phyloP scores from a whole-genome alignment of 306 rosid genomes.

The Quercus glauca region DNA sequence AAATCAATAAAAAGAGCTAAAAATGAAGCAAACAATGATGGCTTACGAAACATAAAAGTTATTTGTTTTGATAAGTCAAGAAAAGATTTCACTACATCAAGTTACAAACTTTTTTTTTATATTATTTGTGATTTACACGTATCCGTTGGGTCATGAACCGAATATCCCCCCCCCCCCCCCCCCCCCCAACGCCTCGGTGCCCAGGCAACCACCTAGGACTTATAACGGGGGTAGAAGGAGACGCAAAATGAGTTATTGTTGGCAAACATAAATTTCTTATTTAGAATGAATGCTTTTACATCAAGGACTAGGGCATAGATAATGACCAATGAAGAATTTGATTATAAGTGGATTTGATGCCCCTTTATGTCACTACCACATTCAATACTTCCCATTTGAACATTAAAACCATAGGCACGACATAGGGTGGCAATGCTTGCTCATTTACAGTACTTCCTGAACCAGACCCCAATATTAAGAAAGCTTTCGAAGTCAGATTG shows the following conservation, averaged over 20 bases:
- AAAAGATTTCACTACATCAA: too few relatives aligned
- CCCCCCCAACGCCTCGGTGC: too few relatives aligned
- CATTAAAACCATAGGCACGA: not conserved
- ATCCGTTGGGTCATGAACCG: too few relatives aligned
- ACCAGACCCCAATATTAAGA: slow-evolving; percentile 86
- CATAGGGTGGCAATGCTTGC: not conserved
- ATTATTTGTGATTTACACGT: too few relatives aligned
- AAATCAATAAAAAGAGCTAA: not conserved
- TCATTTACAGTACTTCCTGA: slow-evolving; percentile 70
- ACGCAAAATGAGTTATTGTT: too few relatives aligned
- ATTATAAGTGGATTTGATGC: not conserved
- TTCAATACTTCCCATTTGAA: not conserved
- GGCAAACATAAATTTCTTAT: too few relatives aligned
- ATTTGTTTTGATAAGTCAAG: too few relatives aligned
- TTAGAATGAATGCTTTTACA: too few relatives aligned
- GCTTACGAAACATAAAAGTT: not conserved
- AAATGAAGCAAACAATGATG: not conserved
- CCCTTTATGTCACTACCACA: not conserved
- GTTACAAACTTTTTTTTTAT: too few relatives aligned
- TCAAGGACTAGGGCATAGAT: not conserved
- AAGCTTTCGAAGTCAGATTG: slow-evolving; percentile 89
- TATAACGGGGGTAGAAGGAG: too few relatives aligned
- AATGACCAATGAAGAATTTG: not conserved
- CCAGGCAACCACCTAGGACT: too few relatives aligned
- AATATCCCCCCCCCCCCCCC: too few relatives aligned